Evolutionary conservation across 768 basidiomycete genomes (phyloP).

Genomic region (Mycena polygramma): DNA sequence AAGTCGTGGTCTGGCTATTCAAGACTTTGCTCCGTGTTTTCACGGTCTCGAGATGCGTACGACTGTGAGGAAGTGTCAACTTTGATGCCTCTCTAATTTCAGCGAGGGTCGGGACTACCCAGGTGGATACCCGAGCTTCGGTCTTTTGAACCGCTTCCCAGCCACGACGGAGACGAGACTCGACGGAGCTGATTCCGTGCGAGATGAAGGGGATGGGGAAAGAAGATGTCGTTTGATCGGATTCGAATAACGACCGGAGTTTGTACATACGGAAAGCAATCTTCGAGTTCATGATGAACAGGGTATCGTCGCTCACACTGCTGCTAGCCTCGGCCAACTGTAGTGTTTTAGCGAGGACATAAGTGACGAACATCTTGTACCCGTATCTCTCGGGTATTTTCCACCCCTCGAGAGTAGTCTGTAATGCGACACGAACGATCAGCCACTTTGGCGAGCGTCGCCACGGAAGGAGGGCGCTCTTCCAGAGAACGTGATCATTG

Average conservation of each 20-base stretch:
- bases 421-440: conserved; percentile 59
- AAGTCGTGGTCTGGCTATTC: background rate
- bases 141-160: conserved; percentile 7
- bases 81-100: conserved; percentile 5
- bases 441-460: conserved; percentile 66
- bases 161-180: background rate
- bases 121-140: background rate
- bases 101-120: background rate
- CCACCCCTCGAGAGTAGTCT: conserved; percentile 48
- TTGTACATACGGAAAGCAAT: conserved; percentile 54
- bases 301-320: conserved; percentile 43
- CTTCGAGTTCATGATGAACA: conserved; percentile 54
- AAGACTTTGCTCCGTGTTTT: background rate
- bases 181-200: conserved; percentile 33
- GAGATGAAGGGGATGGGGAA: conserved; percentile 35
- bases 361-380: conserved; percentile 66
- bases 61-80: conserved; percentile 20
- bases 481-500: conserved; percentile 62
- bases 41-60: background rate
- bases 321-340: conserved; percentile 21
- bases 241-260: conserved; percentile 42
- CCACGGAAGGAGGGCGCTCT: conserved; percentile 56
- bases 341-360: conserved; percentile 50
- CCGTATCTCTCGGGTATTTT: conserved; percentile 25
- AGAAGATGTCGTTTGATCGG: background rate